These are phyloP conservation scores for Ciborinia camelliae DNA, from an alignment of 2,329 filamentous ascomycete genomes.

Conservation along the genomic window DNA sequence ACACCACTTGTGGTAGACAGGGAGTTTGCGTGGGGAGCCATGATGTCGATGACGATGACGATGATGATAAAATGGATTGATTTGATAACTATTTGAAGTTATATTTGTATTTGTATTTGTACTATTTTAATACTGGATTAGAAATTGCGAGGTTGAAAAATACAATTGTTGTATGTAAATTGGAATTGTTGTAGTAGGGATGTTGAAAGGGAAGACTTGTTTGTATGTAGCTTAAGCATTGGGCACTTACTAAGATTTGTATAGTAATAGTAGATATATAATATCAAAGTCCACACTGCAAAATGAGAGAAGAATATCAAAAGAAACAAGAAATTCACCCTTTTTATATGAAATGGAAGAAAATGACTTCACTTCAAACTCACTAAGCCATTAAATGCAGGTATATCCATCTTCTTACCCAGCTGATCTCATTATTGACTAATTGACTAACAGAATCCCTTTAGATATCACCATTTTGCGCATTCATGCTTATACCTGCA, in stretches of 20 bases:
- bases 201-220: background rate
- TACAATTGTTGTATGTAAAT: background rate
- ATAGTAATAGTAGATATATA: background rate
- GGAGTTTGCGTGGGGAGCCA: conserved; percentile 58
- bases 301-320: background rate
- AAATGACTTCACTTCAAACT: conserved; percentile 5
- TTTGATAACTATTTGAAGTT: background rate
- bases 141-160: background rate
- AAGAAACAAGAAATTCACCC: background rate
- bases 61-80: conserved; percentile 6
- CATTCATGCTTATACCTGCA: conserved; percentile 7
- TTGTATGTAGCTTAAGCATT: no score
- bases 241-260: no score
- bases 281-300: background rate
- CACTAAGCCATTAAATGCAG: conserved; percentile 24
- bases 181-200: background rate
- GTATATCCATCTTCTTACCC: conserved; percentile 13
- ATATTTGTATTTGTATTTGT: background rate
- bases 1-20: conserved; percentile 22
- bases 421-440: background rate
- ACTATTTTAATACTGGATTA: background rate
- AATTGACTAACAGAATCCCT: conserved; percentile 9
- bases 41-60: no score
- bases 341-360: background rate
- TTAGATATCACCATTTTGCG: background rate